These are phyloP conservation scores for Kwoniella mangroviensis DNA, from an alignment of 768 basidiomycete genomes.

Conservation along the genomic window DNA sequence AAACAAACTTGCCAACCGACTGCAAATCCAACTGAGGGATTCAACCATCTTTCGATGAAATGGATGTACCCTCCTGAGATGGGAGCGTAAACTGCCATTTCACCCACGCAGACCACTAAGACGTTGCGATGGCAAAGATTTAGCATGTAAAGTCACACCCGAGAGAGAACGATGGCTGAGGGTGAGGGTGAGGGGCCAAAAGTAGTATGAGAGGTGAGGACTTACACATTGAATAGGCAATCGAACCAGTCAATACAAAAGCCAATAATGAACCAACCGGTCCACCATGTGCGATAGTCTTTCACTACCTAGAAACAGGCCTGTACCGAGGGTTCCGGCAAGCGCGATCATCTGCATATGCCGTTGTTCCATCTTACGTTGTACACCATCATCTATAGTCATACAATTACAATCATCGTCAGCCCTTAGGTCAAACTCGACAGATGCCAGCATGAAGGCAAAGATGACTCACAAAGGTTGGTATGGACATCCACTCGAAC, in stretches of 20 bases:
- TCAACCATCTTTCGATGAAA: constrained; percentile 47
- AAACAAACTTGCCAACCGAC: constrained; percentile 57
- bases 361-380: constrained; percentile 62
- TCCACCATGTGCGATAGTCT: constrained; percentile 43
- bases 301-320: constrained; percentile 33
- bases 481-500: constrained; percentile 38
- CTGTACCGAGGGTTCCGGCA: constrained; percentile 35
- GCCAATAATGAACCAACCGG: constrained; percentile 37
- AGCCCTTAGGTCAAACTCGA: no score
- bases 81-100: constrained; percentile 80
- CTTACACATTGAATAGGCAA: constrained; percentile 37
- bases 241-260: constrained; percentile 32
- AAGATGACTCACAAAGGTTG: constrained; percentile 31
- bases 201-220: background rate
- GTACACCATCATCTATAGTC: constrained; percentile 64
- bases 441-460: no score
- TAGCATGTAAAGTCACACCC: no score
- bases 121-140: no score
- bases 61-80: constrained; percentile 77
- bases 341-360: constrained; percentile 46
- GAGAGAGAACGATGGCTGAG: constrained; percentile 63
- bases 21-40: constrained; percentile 57
- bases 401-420: no score
- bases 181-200: background rate
- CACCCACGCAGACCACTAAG: constrained; percentile 70